Evolutionary conservation across 495 filamentous ascomycete genomes (phyloP).

Genomic region (Letharia columbiana): DNA sequence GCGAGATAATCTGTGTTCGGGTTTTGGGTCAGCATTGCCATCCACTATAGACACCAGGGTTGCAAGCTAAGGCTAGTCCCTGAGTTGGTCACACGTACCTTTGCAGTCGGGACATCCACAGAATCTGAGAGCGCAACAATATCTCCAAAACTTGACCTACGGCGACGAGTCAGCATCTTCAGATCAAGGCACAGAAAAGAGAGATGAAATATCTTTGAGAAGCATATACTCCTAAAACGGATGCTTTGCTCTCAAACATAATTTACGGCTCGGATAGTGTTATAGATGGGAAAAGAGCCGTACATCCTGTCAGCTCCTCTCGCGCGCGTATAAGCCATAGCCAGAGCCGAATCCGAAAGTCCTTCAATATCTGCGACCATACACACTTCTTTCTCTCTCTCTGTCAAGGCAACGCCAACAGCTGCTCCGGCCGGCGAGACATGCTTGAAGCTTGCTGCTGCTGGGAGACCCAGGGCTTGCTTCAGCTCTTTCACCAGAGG

Average conservation of each 20-base stretch:
- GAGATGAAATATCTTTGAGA: no score
- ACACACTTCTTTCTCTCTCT: constrained; percentile 83
- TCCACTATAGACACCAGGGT: no score
- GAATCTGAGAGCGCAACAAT: constrained; percentile 86
- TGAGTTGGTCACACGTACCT: no score
- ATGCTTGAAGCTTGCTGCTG: constrained; percentile 97
- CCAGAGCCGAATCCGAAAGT: constrained; percentile 62
- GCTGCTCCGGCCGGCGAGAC: constrained; percentile 95
- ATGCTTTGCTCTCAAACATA: no score
- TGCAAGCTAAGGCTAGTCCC: no score
- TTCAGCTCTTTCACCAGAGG: constrained; percentile 93
- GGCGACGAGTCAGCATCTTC: no score
- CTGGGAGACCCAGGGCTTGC: constrained; percentile 74
- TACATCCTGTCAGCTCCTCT: constrained; percentile 95
- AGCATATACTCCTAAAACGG: no score
- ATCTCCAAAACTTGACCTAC: constrained; percentile 47
- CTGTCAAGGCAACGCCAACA: constrained; percentile 75
- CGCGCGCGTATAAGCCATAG: constrained; percentile 86
- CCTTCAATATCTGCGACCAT: constrained; percentile 94
- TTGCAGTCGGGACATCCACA: constrained; percentile 78
- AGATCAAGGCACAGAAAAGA: no score
- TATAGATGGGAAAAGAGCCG: constrained; percentile 9
- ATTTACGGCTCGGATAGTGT: no score
- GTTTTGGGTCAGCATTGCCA: no score
- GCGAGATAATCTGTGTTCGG: constrained; percentile 48